Evolutionary conservation across 148 eudicot species (phyloP).

Genomic region (Camellia granthamiana): DNA sequence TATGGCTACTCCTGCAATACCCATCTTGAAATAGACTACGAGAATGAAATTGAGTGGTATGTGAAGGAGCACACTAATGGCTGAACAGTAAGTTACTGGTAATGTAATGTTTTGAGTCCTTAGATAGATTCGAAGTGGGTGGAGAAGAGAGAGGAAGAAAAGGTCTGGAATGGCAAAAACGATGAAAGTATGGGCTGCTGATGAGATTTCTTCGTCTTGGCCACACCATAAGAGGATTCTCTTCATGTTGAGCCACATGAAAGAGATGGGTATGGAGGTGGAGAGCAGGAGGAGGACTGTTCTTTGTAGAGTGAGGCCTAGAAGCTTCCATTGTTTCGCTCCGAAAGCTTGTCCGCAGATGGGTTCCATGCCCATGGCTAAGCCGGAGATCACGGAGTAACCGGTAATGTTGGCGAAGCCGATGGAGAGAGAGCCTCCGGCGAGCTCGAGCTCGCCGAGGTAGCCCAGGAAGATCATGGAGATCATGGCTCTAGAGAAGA

Average conservation of each 20-base stretch:
- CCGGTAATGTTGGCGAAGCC: constrained; percentile 97
- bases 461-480: constrained; percentile 95
- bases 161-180: constrained; percentile 78
- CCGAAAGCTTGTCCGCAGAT: constrained; percentile 96
- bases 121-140: constrained; percentile 71
- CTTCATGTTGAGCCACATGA: constrained; percentile 84
- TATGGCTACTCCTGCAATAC: constrained; percentile 66
- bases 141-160: constrained; percentile 68
- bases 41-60: constrained; percentile 66
- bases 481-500: constrained; percentile 88
- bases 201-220: constrained; percentile 71
- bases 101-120: constrained; percentile 72
- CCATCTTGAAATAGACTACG: constrained; percentile 54
- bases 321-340: constrained; percentile 72
- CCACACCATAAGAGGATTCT: constrained; percentile 62
- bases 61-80: constrained; percentile 56
- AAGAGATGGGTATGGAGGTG: constrained; percentile 65
- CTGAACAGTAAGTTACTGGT: constrained; percentile 69
- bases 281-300: constrained; percentile 73
- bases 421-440: constrained; percentile 84
- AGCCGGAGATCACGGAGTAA: constrained; percentile 82
- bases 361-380: constrained; percentile 99
- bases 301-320: constrained; percentile 76
- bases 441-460: constrained; percentile 84
- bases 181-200: constrained; percentile 59